Evolutionary conservation across 2,329 filamentous ascomycete species (phyloP).

Genomic region (Endocalyx cinctus): DNA sequence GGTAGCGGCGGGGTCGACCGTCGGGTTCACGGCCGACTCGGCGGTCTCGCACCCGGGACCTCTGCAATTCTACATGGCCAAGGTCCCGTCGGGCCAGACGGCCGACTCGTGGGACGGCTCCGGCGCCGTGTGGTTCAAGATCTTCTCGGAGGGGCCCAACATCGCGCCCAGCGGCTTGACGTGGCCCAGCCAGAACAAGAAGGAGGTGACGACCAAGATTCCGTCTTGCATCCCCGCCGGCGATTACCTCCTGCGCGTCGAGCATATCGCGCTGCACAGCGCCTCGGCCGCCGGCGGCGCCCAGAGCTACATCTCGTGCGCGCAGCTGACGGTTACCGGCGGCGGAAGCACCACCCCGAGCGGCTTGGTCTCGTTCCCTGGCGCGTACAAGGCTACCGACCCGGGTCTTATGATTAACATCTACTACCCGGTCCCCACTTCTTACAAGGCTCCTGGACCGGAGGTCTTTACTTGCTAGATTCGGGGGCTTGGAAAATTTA

Average conservation of each 20-base stretch:
- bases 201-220: constrained; percentile 35
- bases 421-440: constrained; percentile 36
- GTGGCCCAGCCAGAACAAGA: constrained; percentile 36
- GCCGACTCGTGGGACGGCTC: constrained; percentile 34
- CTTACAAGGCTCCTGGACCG: constrained; percentile 29
- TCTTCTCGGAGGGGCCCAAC: constrained; percentile 36
- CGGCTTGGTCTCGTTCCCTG: constrained; percentile 36
- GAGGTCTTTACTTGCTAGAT: constrained; percentile 24
- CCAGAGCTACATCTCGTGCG: constrained; percentile 40
- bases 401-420: constrained; percentile 40
- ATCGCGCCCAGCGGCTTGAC: constrained; percentile 31
- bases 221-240: constrained; percentile 41
- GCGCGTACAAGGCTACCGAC: constrained; percentile 35
- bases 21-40: constrained; percentile 39
- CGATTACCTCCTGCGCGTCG: constrained; percentile 44
- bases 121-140: constrained; percentile 38
- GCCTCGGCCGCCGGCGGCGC: constrained; percentile 37
- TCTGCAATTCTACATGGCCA: constrained; percentile 36
- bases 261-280: constrained; percentile 44
- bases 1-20: constrained; percentile 38
- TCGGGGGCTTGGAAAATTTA: not conserved
- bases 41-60: constrained; percentile 38
- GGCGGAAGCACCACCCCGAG: constrained; percentile 35
- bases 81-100: constrained; percentile 32
- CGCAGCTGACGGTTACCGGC: constrained; percentile 35